Percentiles rank a stretch among this genome's conserved stretches.
Conservation (phyloP, 2,329 filamentous ascomycete species). For the Trichoderma sp. region DNA sequence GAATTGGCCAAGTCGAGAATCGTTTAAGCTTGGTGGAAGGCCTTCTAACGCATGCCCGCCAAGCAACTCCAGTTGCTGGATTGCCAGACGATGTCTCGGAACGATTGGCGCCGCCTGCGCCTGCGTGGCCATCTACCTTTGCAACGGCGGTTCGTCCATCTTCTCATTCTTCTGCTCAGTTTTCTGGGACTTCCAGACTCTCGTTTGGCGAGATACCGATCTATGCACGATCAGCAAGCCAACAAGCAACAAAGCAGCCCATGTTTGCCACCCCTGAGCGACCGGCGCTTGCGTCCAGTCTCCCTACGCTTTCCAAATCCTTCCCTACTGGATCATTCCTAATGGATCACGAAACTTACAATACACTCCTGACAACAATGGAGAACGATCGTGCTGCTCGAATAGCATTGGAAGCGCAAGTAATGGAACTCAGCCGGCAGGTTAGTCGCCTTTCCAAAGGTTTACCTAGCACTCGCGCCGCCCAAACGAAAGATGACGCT, state of each 20-base stretch:
- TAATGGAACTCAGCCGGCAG: conserved; percentile 51
- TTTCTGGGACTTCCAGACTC: conserved; percentile 42
- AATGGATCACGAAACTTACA: conserved; percentile 44
- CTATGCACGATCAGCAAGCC: conserved; percentile 36
- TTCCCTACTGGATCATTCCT: conserved; percentile 34
- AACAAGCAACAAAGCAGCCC: not conserved
- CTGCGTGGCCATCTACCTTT: conserved; percentile 17
- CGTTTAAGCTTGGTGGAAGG: conserved; percentile 54
- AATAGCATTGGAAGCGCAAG: conserved; percentile 54
- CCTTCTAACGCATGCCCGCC: conserved; percentile 50
- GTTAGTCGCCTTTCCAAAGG: conserved; percentile 47
- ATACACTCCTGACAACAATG: conserved; percentile 51
- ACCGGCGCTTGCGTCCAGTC: conserved; percentile 45
- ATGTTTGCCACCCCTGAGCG: conserved; percentile 27
- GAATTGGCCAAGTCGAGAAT: conserved; percentile 51
- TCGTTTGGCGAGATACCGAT: conserved; percentile 49
- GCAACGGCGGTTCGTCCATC: conserved; percentile 19
- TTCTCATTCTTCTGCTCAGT: conserved; percentile 35
- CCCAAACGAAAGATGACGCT: conserved; percentile 30
- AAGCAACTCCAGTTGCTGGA: conserved; percentile 43
- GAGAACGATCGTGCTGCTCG: conserved; percentile 57
- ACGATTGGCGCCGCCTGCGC: conserved; percentile 28
- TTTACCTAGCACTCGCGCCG: conserved; percentile 21
- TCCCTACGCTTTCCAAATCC: conserved; percentile 41
- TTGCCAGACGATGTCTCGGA: conserved; percentile 31